These are phyloP conservation scores for Fusarium duplospermum DNA, from an alignment of 2,329 filamentous ascomycete genomes.

Conservation along the genomic window DNA sequence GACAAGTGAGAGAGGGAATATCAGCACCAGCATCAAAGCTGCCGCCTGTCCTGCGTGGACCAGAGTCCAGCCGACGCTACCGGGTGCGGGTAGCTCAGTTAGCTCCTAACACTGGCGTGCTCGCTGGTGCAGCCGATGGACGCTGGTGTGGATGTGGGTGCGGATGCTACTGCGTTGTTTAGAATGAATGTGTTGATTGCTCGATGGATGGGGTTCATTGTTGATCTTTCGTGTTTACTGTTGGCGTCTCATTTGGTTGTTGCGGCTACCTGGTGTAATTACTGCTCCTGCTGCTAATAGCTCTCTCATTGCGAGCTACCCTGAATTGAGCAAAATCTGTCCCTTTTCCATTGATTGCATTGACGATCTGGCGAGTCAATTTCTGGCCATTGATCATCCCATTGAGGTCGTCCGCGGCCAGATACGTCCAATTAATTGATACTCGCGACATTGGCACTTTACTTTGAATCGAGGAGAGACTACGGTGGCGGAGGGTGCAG, in stretches of 20 bases:
- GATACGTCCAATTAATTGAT: neutral
- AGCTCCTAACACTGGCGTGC: constrained; percentile 37
- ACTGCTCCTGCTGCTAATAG: neutral
- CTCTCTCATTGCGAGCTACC: neutral
- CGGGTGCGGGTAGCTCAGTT: constrained; percentile 39
- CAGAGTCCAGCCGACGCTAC: constrained; percentile 43
- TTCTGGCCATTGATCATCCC: neutral
- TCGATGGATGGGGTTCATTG: constrained; percentile 17
- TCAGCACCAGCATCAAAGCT: neutral
- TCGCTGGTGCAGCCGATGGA: constrained; percentile 34
- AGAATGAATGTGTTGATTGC: constrained; percentile 15
- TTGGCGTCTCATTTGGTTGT: constrained; percentile 27
- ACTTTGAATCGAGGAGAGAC: constrained; percentile 18
- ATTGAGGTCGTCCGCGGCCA: neutral
- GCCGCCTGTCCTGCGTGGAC: constrained; percentile 25
- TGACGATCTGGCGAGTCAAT: neutral
- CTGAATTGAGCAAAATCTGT: neutral
- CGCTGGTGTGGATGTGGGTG: constrained; percentile 22
- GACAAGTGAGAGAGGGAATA: constrained; percentile 4
- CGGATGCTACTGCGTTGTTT: constrained; percentile 35
- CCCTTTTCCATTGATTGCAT: neutral
- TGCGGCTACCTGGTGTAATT: constrained; percentile 19
- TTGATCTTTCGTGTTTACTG: constrained; percentile 31
- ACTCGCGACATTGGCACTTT: neutral
- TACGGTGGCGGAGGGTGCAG: constrained; percentile 33